A percentile compares a stretch with the other conserved stretches of the same genome.
phyloP scores from a whole-genome alignment of 805 yeast genomes.

The Candida sithepensis region DNA sequence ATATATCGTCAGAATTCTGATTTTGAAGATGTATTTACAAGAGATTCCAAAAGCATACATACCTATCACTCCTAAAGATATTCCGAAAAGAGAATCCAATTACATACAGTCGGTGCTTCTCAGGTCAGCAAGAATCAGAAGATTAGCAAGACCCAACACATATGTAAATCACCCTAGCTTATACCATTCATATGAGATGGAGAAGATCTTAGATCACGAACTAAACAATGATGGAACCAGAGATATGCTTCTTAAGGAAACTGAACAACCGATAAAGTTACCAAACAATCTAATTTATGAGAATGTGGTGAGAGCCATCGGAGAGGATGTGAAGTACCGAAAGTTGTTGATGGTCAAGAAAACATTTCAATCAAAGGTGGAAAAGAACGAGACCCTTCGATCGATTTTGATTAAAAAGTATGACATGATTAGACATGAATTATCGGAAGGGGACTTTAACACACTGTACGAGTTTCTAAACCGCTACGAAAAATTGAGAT shows the following conservation, averaged over 20 bases:
- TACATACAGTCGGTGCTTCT: constrained; percentile 38
- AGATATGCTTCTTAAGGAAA: background rate
- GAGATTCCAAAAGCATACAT: constrained; percentile 80
- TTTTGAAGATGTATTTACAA: constrained; percentile 53
- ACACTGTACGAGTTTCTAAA: constrained; percentile 35
- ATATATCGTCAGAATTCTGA: constrained; percentile 56
- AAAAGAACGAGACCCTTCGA: constrained; percentile 18
- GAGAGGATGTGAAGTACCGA: constrained; percentile 53
- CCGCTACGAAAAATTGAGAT: constrained; percentile 65
- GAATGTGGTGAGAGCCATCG: constrained; percentile 55
- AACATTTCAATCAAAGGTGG: constrained; percentile 17
- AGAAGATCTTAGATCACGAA: constrained; percentile 4
- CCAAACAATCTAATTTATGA: constrained; percentile 40
- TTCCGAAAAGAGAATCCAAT: constrained; percentile 44
- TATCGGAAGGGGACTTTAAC: constrained; percentile 8
- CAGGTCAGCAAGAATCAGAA: constrained; percentile 39
- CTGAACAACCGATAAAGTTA: constrained; percentile 2
- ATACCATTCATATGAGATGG: constrained; percentile 20
- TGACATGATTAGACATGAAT: constrained; percentile 6
- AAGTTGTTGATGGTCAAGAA: constrained; percentile 17
- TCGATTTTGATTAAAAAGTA: constrained; percentile 31
- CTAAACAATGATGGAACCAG: background rate
- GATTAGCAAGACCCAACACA: constrained; percentile 39
- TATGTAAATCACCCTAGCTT: constrained; percentile 50
- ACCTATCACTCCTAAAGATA: constrained; percentile 59